Evolutionary conservation across 768 basidiomycete genomes (phyloP).

Genomic region (Sarcodon sp.): DNA sequence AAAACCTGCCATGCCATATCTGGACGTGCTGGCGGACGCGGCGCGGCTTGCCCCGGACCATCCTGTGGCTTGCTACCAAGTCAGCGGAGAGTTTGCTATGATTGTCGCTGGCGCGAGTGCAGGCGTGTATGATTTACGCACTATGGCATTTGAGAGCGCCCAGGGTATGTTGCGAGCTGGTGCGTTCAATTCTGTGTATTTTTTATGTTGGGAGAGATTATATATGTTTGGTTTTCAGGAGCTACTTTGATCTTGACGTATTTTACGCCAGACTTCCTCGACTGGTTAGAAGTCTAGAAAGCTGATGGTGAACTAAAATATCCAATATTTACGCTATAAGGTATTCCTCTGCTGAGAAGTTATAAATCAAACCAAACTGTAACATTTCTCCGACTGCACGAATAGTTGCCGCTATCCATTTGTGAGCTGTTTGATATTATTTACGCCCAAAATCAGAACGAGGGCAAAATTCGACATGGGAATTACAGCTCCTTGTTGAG

Average conservation of each 20-base stretch:
- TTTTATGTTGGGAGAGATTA: neutral
- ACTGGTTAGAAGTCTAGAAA: slow-evolving; percentile 47
- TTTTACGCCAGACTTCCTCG: slow-evolving; percentile 94
- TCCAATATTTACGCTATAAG: no score
- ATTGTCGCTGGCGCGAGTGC: slow-evolving; percentile 85
- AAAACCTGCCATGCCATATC: slow-evolving; percentile 91
- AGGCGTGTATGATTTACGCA: slow-evolving; percentile 84
- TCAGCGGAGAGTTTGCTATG: slow-evolving; percentile 98
- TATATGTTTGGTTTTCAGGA: slow-evolving; percentile 27
- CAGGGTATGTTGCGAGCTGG: slow-evolving; percentile 92
- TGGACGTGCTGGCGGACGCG: slow-evolving; percentile 91
- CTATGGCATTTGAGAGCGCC: slow-evolving; percentile 89
- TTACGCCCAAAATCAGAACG: no score
- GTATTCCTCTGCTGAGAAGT: no score
- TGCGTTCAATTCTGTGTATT: slow-evolving; percentile 19
- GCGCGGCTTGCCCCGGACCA: slow-evolving; percentile 70
- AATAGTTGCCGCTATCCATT: no score
- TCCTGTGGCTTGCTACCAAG: slow-evolving; percentile 95
- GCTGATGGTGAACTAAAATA: no score
- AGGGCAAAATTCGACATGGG: no score
- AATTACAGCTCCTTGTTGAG: no score
- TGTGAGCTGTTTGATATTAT: no score
- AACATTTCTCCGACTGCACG: no score
- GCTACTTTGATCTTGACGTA: slow-evolving; percentile 87
- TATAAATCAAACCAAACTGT: no score